phyloP scores from a whole-genome alignment of 2,329 filamentous ascomycete genomes.

The Coniochaeta sp. region DNA sequence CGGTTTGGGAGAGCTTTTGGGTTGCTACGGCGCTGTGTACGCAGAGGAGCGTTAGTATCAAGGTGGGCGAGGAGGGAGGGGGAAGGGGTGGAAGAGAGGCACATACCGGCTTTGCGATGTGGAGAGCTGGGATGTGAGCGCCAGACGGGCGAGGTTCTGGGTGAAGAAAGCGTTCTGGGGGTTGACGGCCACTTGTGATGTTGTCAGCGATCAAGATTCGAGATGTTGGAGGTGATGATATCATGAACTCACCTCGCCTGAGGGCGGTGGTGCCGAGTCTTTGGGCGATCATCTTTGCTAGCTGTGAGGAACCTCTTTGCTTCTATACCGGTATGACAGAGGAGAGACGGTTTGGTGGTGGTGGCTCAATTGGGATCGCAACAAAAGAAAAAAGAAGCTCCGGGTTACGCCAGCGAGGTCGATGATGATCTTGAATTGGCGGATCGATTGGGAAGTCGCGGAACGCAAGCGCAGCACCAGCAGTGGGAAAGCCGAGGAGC shows the following conservation, averaged over 20 bases:
- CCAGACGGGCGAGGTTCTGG: slow-evolving; percentile 39
- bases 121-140: slow-evolving; percentile 33
- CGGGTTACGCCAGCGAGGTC: not conserved
- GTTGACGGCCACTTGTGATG: slow-evolving; percentile 26
- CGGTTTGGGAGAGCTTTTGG: slow-evolving; percentile 44
- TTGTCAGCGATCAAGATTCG: slow-evolving; percentile 11
- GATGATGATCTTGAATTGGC: slow-evolving; percentile 4
- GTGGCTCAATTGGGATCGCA: not conserved
- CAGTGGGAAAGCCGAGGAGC: not conserved
- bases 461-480: not conserved
- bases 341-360: not conserved
- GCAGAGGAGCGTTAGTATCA: not conserved
- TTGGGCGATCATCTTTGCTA: slow-evolving; percentile 45
- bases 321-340: not conserved
- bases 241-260: slow-evolving; percentile 42
- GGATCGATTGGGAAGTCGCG: slow-evolving; percentile 4
- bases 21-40: slow-evolving; percentile 45
- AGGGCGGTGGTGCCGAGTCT: slow-evolving; percentile 52
- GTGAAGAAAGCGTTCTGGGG: slow-evolving; percentile 39
- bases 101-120: slow-evolving; percentile 40
- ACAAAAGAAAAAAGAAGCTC: not conserved
- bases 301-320: slow-evolving; percentile 11
- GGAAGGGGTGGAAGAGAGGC: not conserved
- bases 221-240: not conserved
- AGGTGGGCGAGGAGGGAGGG: not conserved